Evolutionary conservation across 495 filamentous ascomycete genomes (phyloP), one percentile per base, ranked within the genome.

Genomic region (Letharia columbiana): DNA sequence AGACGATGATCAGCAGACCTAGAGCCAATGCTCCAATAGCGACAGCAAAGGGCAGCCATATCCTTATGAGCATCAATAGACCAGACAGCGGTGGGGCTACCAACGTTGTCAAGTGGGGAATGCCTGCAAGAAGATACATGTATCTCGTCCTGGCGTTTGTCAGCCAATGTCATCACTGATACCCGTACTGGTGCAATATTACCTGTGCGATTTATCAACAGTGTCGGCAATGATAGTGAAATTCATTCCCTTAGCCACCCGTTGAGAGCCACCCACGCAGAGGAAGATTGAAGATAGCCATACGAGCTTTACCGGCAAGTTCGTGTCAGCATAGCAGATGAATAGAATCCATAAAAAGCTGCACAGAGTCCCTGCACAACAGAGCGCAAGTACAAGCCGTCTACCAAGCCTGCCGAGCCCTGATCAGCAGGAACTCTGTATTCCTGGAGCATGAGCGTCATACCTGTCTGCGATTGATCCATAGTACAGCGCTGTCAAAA

Each of bases 231-330:
- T 61, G 60, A 71, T 67, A 20, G 66, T 67, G 31, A 71, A 72
- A 17, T 66, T 64, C 66, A 71, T 70, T 33, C 69, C 62, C 18
- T 71, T 71, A 8, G 66, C 64, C 7, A 71, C 64, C 33, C 66
- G 62, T 23, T 68, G 66, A n/a, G 70, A 71, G 45, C 70, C 70
- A 23, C 70, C 70, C 42, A 72, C 47, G 47, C 65, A 71, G 2
- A 71, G 66, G 56, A 72, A 72, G 33, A 66, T 18, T 31, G 70
- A 67, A 47, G 70, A 72, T 3, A 62, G 62, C 70, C 70, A 72
- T 20, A 70, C 45, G 28, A 71, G 57, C 52, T 62, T 65, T 17
- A 70, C 52, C 12, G 68, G 68, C 17, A 67, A 56, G 20, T 31
- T 62, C 6, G 45, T 49, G 42, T 67, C 39, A n/a, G 62, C 50